These are phyloP conservation scores for Candida tetrigidarum DNA, from an alignment of 1,139 yeast genomes.

Conservation along the genomic window DNA sequence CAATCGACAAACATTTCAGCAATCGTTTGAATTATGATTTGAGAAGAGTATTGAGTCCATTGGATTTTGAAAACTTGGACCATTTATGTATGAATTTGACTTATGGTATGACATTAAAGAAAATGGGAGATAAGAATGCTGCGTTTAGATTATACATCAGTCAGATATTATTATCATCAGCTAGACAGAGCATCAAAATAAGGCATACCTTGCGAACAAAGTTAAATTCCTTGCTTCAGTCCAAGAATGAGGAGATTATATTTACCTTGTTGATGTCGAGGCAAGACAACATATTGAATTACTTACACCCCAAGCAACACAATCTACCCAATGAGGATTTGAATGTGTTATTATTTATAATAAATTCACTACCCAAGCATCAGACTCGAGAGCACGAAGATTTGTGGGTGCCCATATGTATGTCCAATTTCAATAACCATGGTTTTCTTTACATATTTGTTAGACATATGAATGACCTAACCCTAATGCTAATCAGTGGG, in stretches of 20 bases:
- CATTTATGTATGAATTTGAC: conserved; percentile 60
- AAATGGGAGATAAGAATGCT: conserved; percentile 9
- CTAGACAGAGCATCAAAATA: conserved; percentile 36
- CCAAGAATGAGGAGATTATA: conserved; percentile 30
- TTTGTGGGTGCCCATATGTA: conserved; percentile 91
- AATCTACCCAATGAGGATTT: conserved; percentile 36
- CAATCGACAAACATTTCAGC: conserved; percentile 67
- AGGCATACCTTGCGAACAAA: conserved; percentile 39
- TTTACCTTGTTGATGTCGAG: conserved; percentile 34
- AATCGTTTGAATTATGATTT: conserved; percentile 83
- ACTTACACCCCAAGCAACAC: conserved; percentile 41
- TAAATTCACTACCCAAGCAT: conserved; percentile 25
- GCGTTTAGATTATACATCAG: conserved; percentile 32
- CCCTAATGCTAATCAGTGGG: conserved; percentile 77
- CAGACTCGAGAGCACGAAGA: conserved; percentile 53
- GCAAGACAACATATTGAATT: conserved; percentile 29
- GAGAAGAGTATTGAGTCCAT: conserved; percentile 71
- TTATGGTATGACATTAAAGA: conserved; percentile 25
- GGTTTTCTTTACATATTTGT: conserved; percentile 89
- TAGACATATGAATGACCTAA: conserved; percentile 56
- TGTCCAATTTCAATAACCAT: conserved; percentile 85
- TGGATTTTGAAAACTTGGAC: conserved; percentile 68
- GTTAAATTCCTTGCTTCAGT: conserved; percentile 22
- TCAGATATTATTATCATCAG: conserved; percentile 30
- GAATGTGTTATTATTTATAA: conserved; percentile 31